Base-by-base conservation (phyloP, 2,329 filamentous ascomycete genomes). In the Sporothrix variecibatus region DNA sequence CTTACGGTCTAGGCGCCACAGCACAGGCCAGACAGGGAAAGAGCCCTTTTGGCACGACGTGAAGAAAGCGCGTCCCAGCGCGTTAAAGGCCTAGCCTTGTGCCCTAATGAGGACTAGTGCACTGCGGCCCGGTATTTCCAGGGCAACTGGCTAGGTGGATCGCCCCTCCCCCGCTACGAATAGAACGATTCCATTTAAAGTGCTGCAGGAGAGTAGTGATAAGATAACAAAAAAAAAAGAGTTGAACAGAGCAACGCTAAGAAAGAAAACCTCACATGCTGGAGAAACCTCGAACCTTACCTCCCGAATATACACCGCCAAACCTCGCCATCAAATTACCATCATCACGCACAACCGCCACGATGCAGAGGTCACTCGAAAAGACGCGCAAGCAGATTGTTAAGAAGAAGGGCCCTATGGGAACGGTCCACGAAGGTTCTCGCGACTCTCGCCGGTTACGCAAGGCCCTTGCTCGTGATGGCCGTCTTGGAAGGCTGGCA, bases 381-480 rank as follows among this genome's bases (percentile, higher is more conserved):
- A 98, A 98, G 81, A 93, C 96, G 26, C 90, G 93, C 76, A 98
- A 98, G 85, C 90, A 94, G 77, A 95, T 98, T 77, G 86, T 90
- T 46, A 97, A 97, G 85, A 98, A 92, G 77, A 90, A 90, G 77
- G 90, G 90, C 26, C 90, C 90, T 53, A 87, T 94, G 65, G 91
- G 91, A 40, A 87, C 92, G 15, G 87, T 98, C 28, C 95, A 98
- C 80, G 92, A 94, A 82, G 94, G 94, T 81, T 97, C 94, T 75
- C 88, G 96, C 77, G 94, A 98, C 85, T 93, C 94, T 3, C 89
- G 92, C 80, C 89, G 94, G 71, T 85, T 98, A 76, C 92, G 94
- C 81, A 89, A 91, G 79, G 96, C 96, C 26, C 89, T 90, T 76
- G 88, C 91, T 76, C 88, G 96, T 82, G 95, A 98, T 79, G 92